Percentiles rank a stretch among this genome's conserved stretches.
Conservation (phyloP, 495 filamentous ascomycete species). For the Lepraria neglecta region DNA sequence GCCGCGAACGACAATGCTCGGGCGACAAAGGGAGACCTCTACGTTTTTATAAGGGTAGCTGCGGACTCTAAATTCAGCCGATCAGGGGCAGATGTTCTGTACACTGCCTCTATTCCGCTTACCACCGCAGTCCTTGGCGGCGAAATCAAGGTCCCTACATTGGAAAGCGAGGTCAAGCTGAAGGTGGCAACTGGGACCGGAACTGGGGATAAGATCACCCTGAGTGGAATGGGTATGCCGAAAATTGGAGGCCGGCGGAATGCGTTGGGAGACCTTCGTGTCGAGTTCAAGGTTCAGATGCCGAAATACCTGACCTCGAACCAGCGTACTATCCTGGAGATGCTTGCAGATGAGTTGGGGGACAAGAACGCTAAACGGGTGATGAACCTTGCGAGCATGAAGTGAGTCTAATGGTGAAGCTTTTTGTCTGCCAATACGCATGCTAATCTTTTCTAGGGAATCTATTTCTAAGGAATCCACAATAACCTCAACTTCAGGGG, state of each 20-base stretch:
- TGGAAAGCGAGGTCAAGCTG: slow-evolving; percentile 83
- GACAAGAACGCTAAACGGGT: slow-evolving; percentile 87
- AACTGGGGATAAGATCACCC: slow-evolving; percentile 83
- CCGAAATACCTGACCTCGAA: slow-evolving; percentile 85
- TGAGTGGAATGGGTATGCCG: slow-evolving; percentile 88
- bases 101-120: slow-evolving; percentile 83
- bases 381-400: slow-evolving; percentile 62
- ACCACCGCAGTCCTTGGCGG: slow-evolving; percentile 91
- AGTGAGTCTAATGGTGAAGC: slow-evolving; percentile 34
- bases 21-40: slow-evolving; percentile 72
- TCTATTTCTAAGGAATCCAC: slow-evolving; percentile 2
- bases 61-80: slow-evolving; percentile 82
- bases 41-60: slow-evolving; percentile 75
- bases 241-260: slow-evolving; percentile 55
- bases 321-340: slow-evolving; percentile 85
- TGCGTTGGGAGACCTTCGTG: slow-evolving; percentile 70
- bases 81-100: slow-evolving; percentile 78
- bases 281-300: slow-evolving; percentile 93
- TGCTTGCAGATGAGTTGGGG: slow-evolving; percentile 88
- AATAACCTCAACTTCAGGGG: background rate
- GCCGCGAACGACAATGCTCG: slow-evolving; percentile 50
- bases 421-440: background rate
- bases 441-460: slow-evolving; percentile 11
- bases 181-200: slow-evolving; percentile 84
- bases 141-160: slow-evolving; percentile 79